These are phyloP conservation scores for Macaranga tanarius DNA, from an alignment of 441 rosid genomes.

Conservation along the genomic window DNA sequence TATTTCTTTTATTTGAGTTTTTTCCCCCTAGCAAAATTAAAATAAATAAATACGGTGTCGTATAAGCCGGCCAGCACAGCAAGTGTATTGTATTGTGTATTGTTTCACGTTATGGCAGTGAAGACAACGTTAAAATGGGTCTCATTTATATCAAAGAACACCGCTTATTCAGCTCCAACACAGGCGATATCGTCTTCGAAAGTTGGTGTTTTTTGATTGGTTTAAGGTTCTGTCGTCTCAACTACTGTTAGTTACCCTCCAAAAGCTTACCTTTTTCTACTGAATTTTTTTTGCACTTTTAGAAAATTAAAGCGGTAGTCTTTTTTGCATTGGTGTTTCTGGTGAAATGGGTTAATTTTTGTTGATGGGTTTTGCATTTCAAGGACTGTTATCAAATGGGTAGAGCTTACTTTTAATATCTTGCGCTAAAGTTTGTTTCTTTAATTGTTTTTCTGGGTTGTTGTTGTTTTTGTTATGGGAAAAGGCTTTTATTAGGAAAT, in stretches of 20 bases:
- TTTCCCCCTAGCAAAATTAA: neutral
- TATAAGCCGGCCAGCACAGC: too few relatives aligned
- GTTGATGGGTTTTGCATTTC: constrained; percentile 28
- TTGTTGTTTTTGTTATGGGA: neutral
- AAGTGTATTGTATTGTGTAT: neutral
- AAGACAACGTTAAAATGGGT: constrained; percentile 19
- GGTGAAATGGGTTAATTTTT: constrained; percentile 18
- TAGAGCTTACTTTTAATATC: constrained; percentile 17
- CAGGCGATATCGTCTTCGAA: constrained; percentile 13
- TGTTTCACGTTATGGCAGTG: neutral
- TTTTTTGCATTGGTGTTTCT: neutral
- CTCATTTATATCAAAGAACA: constrained; percentile 13
- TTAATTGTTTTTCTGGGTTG: neutral
- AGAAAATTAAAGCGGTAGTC: constrained; percentile 9
- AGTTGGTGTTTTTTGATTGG: constrained; percentile 11
- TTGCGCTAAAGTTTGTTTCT: neutral
- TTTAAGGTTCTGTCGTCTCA: neutral
- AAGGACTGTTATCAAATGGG: constrained; percentile 22
- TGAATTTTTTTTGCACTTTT: neutral
- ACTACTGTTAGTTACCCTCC: neutral
- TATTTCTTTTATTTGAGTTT: too few relatives aligned
- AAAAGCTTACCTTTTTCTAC: neutral
- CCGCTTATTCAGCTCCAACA: constrained; percentile 2
- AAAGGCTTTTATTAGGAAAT: constrained; percentile 10
- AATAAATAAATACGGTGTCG: neutral